phyloP scores from a whole-genome alignment of 2,329 filamentous ascomycete genomes.

The Fusarium decemcellulare region DNA sequence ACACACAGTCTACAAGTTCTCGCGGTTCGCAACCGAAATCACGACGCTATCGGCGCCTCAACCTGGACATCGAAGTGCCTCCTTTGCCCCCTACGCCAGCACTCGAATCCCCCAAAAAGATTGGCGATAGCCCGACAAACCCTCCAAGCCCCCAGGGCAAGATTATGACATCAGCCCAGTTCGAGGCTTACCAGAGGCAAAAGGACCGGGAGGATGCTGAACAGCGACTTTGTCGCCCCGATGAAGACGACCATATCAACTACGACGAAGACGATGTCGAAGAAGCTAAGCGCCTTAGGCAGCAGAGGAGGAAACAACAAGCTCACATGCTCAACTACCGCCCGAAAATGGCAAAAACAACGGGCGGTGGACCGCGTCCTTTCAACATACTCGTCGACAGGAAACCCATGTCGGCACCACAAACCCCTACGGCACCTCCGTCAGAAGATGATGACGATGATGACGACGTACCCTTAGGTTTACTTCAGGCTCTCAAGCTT shows the following conservation, averaged over 20 bases:
- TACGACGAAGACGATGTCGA: constrained; percentile 22
- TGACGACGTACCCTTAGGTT: too few relatives aligned
- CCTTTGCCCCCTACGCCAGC: not conserved
- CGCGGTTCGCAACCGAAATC: too few relatives aligned
- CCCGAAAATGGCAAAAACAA: constrained; percentile 34
- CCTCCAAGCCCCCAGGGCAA: not conserved
- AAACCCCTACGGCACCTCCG: too few relatives aligned
- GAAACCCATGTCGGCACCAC: too few relatives aligned
- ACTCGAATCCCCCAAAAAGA: too few relatives aligned
- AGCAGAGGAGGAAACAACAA: constrained; percentile 27
- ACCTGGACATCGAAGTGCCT: not conserved
- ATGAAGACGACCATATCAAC: constrained; percentile 25
- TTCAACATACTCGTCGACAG: too few relatives aligned
- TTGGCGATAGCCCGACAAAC: not conserved
- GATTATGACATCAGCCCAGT: constrained; percentile 30
- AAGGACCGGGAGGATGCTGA: constrained; percentile 11
- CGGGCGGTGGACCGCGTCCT: not conserved
- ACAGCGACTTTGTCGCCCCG: constrained; percentile 8
- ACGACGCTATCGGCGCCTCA: not conserved
- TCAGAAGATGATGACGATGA: too few relatives aligned
- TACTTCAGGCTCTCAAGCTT: too few relatives aligned
- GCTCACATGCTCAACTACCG: constrained; percentile 24
- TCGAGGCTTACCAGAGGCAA: constrained; percentile 14
- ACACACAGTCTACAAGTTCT: too few relatives aligned
- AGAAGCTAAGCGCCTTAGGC: not conserved